Base-by-base conservation (phyloP, 192 early-diverging fungal genomes). In the Podila epigama region DNA sequence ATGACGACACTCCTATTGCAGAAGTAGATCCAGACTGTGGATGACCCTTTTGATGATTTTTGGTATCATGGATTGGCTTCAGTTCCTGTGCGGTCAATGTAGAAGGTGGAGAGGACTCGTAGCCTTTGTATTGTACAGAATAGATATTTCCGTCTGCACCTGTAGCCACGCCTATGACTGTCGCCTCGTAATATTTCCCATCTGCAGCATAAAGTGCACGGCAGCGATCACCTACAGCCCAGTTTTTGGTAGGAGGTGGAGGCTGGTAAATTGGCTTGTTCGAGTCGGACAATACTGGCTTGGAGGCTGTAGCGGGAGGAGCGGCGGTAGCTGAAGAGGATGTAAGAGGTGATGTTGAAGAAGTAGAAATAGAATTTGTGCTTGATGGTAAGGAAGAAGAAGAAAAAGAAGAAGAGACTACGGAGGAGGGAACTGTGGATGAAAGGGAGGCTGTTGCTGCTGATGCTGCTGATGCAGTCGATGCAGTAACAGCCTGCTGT, bases 151-250 rank as follows among this genome's bases (percentile, higher is more conserved):
- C 85, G 5, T 70, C 70, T 25, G 87, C 84, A 39, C 87, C 88
- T 41, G 85, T 70, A 29, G 82, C 84, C n/a, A 88, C 82, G 20
- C 48, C 62, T 11, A 77, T 12, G 58, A 91, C 82, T 18, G 81
- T 88, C 3, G 84, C 87, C 63, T 82, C 84, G 57, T 90, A 93
- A 54, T 86, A 89, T 48, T 92, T 86, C 3, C 89, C 89, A 68
- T 94, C 91, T 7, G 63, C 81, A 8, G 82, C 68, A 57, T 84
- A 92, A 56, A 90, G 85, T 28, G 92, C 92, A 44, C 88, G 70
- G 31, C 90, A 88, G 25, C 79, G 82, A 32, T 89, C 84, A 12
- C 89, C 91, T 11, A 85, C 83, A 27, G 84, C 52, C 66, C 83
- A 89, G 34, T 79, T 64, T 12, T 62, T 66, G 22, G 59, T 37